Evolutionary conservation across 2,329 filamentous ascomycete species (phyloP), one percentile per base, ranked within the genome.

Genomic region (Cytospora piceicola): DNA sequence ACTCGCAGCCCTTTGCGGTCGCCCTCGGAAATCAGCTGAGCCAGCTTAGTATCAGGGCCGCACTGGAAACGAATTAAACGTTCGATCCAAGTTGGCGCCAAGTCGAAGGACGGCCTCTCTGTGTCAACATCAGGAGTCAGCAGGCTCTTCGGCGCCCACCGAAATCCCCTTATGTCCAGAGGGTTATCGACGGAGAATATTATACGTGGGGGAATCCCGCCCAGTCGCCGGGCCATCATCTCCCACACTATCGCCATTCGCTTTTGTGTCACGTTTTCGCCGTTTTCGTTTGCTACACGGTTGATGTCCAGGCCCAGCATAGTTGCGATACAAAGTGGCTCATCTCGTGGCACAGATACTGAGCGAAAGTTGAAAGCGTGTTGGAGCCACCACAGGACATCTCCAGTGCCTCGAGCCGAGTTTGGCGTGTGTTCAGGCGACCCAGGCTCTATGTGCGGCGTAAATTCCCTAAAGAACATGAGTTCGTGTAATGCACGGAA

Each of bases 291-390:
- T 5, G 70, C 67, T 24, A 72, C 67, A n/a, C 64, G 61, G 3
- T 55, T 51, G 0, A 72, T 58, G n/a, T 74, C 67, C 1, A 75
- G 69, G 0, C 57, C 58, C 70, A 75, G 68, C 14, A 75, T 61
- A 15, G 73, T 74, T 0, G 69, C 72, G 22, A 76, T 74, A 51
- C 75, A 76, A 1, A 76, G 67, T 0, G 74, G 64, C 64, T 75
- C 73, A 51, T 75, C 74, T 2, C 69, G 68, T n/a, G 70, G 42
- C 1, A 76, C 73, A 30, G 72, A 73, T 1, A 76, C 74, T 11
- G 69, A 69, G n/a, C 73, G 70, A 58, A 70, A 73, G 39, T 72
- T 64, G 24, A 76, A 65, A 12, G 70, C 68, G 32, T 70, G 69
- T 53, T 75, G 71, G 11, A 75, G 69, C 0, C 57, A 63, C 22